Evolutionary conservation across 352 stramenopile species (phyloP).

Genomic region (Phytopythium boreale): DNA sequence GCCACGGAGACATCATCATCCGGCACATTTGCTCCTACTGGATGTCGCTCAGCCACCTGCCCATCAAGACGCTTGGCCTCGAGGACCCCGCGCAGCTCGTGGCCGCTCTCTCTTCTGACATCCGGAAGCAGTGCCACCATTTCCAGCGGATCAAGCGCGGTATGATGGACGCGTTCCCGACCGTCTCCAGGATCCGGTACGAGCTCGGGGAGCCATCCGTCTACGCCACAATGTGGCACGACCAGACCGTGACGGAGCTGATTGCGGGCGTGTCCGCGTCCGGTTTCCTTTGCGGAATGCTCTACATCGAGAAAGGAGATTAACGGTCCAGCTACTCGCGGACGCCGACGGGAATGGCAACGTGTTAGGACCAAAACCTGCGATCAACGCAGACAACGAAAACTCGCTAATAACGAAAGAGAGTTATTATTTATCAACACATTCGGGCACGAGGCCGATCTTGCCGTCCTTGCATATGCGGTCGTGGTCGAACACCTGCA

Average conservation of each 20-base stretch:
- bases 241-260: conserved; percentile 39
- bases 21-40: conserved; percentile 52
- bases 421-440: no score
- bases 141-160: conserved; percentile 50
- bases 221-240: conserved; percentile 39
- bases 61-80: conserved; percentile 47
- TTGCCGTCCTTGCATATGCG: conserved; percentile 75
- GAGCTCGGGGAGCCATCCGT: conserved; percentile 24
- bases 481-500: conserved; percentile 75
- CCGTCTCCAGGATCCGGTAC: conserved; percentile 39
- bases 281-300: conserved; percentile 49
- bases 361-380: no score
- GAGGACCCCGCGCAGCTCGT: conserved; percentile 40
- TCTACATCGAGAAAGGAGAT: conserved; percentile 48
- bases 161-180: conserved; percentile 40
- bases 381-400: no score
- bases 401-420: no score
- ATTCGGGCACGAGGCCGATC: conserved; percentile 38
- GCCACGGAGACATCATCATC: conserved; percentile 58
- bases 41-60: conserved; percentile 32
- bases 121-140: conserved; percentile 52
- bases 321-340: no score
- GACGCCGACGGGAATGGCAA: no score
- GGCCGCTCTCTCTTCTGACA: conserved; percentile 41
- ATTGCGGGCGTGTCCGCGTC: conserved; percentile 38